Conservation (phyloP, 2,329 filamentous ascomycete species). For the Cladosporium velox region DNA sequence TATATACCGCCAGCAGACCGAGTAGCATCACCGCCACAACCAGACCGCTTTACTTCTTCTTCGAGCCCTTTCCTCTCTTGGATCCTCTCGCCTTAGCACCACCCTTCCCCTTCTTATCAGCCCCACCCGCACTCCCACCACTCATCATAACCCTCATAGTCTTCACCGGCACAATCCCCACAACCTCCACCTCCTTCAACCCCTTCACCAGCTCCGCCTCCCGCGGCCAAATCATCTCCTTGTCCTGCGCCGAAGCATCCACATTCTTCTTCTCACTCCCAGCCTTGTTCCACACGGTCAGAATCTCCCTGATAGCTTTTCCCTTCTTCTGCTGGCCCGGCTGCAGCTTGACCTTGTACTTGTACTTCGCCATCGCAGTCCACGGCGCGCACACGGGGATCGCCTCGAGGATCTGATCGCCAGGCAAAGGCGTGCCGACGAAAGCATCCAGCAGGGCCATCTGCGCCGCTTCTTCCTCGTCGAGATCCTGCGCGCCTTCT, state of each 20-base stretch:
- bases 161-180: slow-evolving; percentile 77
- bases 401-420: slow-evolving; percentile 76
- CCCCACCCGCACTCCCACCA: slow-evolving; percentile 53
- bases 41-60: slow-evolving; percentile 24
- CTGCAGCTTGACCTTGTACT: slow-evolving; percentile 95
- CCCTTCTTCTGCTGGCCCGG: slow-evolving; percentile 89
- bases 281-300: slow-evolving; percentile 76
- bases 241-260: slow-evolving; percentile 52
- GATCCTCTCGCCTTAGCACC: slow-evolving; percentile 37
- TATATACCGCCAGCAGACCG: background rate
- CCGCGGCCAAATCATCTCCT: slow-evolving; percentile 77
- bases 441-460: slow-evolving; percentile 67
- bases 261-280: slow-evolving; percentile 51
- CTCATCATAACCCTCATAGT: slow-evolving; percentile 79
- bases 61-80: slow-evolving; percentile 32
- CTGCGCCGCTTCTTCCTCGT: slow-evolving; percentile 41
- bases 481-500: slow-evolving; percentile 49
- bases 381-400: slow-evolving; percentile 65
- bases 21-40: background rate
- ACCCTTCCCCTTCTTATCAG: slow-evolving; percentile 44
- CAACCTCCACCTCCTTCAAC: slow-evolving; percentile 78
- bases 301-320: slow-evolving; percentile 86
- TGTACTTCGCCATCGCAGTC: slow-evolving; percentile 67
- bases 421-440: slow-evolving; percentile 73
- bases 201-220: slow-evolving; percentile 83